These are phyloP conservation scores for Hibiscus trionum DNA, from an alignment of 345 rosid species.

Conservation along the genomic window DNA sequence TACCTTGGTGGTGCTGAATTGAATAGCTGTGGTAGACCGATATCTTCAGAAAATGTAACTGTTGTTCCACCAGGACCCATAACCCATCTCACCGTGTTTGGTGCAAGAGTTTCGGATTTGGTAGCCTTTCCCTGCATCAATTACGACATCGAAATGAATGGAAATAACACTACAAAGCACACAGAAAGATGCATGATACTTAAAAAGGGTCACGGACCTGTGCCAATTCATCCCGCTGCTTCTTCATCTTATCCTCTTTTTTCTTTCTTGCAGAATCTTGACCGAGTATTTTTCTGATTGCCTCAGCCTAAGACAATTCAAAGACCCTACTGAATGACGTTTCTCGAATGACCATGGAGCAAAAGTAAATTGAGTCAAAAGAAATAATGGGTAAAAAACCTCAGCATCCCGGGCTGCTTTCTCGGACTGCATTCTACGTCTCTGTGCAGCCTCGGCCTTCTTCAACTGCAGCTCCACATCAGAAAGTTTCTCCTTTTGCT, in stretches of 20 bases:
- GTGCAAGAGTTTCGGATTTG: conserved; percentile 35
- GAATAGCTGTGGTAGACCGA: conserved; percentile 62
- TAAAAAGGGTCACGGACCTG: conserved; percentile 28
- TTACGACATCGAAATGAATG: not conserved
- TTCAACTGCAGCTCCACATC: conserved; percentile 67
- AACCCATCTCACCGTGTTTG: conserved; percentile 55
- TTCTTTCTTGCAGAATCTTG: conserved; percentile 72
- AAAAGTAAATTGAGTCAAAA: not conserved
- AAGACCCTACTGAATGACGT: conserved; percentile 7
- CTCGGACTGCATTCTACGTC: conserved; percentile 62
- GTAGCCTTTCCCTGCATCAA: conserved; percentile 46
- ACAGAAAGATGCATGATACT: not conserved
- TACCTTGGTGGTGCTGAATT: conserved; percentile 46
- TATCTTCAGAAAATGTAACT: conserved; percentile 55
- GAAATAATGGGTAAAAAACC: conserved; percentile 32
- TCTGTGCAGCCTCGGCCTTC: conserved; percentile 67
- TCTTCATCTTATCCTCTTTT: conserved; percentile 55
- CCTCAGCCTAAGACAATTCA: conserved; percentile 53
- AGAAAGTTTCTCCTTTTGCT: conserved; percentile 62
- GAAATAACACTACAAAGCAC: conserved; percentile 1
- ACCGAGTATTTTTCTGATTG: conserved; percentile 69
- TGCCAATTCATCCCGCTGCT: conserved; percentile 53
- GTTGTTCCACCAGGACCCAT: conserved; percentile 54
- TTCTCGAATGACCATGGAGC: not conserved
- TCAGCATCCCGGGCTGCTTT: conserved; percentile 75